Conservation (phyloP, 2,329 filamentous ascomycete genomes). For the Epichloe sylvatica region DNA sequence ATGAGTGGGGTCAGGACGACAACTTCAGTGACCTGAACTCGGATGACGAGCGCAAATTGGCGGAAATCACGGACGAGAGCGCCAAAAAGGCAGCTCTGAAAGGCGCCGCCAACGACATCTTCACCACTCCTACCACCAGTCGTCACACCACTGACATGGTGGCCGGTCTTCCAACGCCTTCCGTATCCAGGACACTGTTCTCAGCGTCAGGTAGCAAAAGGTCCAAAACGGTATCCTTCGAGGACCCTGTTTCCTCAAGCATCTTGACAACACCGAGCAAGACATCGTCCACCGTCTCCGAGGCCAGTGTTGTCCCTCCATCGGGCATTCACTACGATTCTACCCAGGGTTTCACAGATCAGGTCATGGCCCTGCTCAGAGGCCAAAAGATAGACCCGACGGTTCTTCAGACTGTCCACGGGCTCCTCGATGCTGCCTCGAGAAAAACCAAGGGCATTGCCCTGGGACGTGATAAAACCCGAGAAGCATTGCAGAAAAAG, state of each 20-base stretch:
- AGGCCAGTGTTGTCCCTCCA: background rate
- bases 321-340: constrained; percentile 9
- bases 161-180: constrained; percentile 19
- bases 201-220: constrained; percentile 15
- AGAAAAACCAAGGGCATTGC: constrained; percentile 46
- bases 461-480: constrained; percentile 50
- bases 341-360: constrained; percentile 24
- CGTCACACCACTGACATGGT: constrained; percentile 11
- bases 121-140: constrained; percentile 15
- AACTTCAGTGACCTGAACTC: constrained; percentile 22
- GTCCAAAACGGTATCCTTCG: constrained; percentile 21
- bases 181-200: constrained; percentile 24
- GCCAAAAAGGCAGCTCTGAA: constrained; percentile 11
- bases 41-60: constrained; percentile 26
- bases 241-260: constrained; percentile 8
- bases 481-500: constrained; percentile 47
- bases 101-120: constrained; percentile 3
- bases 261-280: background rate
- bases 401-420: constrained; percentile 24
- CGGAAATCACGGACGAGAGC: constrained; percentile 22
- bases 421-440: constrained; percentile 40
- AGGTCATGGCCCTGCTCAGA: constrained; percentile 37
- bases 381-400: constrained; percentile 25
- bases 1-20: constrained; percentile 13
- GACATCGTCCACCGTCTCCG: background rate